Evolutionary conservation across 352 stramenopile species (phyloP).

Genomic region (Pythium folliculosum): DNA sequence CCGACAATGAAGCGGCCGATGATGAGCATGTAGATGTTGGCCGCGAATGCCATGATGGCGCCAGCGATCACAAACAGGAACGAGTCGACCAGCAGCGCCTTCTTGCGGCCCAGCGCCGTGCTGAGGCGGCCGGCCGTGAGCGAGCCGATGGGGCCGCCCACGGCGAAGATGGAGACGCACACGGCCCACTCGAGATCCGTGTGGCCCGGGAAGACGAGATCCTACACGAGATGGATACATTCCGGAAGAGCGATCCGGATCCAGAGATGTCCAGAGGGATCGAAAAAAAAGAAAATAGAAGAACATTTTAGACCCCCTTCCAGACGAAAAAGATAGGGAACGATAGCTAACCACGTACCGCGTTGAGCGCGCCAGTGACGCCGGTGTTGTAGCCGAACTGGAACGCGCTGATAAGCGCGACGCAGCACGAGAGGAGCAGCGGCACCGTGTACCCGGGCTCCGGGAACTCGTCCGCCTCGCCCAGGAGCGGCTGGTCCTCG

Average conservation of each 20-base stretch:
- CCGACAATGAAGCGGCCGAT: slow-evolving; percentile 44
- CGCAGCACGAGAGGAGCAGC: slow-evolving; percentile 45
- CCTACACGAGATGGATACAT: slow-evolving; percentile 29
- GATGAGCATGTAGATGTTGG: slow-evolving; percentile 54
- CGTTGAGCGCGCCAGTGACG: slow-evolving; percentile 40
- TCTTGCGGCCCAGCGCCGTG: slow-evolving; percentile 42
- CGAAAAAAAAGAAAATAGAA: slow-evolving; percentile 6
- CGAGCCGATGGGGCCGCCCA: slow-evolving; percentile 43
- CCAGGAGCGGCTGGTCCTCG: slow-evolving; percentile 65
- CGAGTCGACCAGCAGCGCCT: slow-evolving; percentile 44
- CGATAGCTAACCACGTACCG: slow-evolving; percentile 23
- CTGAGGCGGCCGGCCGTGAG: slow-evolving; percentile 40
- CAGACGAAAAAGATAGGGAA: slow-evolving; percentile 8
- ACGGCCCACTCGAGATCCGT: slow-evolving; percentile 43
- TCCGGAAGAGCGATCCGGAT: background rate
- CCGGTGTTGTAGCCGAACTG: slow-evolving; percentile 54
- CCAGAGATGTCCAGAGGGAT: slow-evolving; percentile 6
- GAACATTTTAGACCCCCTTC: slow-evolving; percentile 1
- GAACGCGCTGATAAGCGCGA: slow-evolving; percentile 42
- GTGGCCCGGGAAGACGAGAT: slow-evolving; percentile 43
- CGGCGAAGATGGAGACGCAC: slow-evolving; percentile 45
- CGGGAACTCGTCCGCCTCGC: slow-evolving; percentile 34
- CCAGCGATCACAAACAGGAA: slow-evolving; percentile 47
- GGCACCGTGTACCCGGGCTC: slow-evolving; percentile 46
- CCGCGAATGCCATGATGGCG: slow-evolving; percentile 42